Conservation (phyloP, 495 filamentous ascomycete genomes). For the Xylaria flabelliformis region DNA sequence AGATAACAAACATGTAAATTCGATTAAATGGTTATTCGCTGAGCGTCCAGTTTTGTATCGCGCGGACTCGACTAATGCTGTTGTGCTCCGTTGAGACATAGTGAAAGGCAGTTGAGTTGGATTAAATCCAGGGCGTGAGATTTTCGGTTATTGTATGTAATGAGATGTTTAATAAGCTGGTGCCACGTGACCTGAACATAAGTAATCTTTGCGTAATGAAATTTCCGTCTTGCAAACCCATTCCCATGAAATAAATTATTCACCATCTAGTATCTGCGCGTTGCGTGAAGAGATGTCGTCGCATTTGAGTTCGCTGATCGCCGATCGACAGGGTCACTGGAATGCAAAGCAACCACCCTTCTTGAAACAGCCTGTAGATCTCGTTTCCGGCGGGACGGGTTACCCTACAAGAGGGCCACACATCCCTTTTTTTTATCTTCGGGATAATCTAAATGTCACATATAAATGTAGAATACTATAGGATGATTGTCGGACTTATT, state of each 20-base stretch:
- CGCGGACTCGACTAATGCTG: too few relatives aligned
- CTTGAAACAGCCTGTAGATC: background rate
- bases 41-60: too few relatives aligned
- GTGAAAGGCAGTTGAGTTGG: too few relatives aligned
- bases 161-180: background rate
- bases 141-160: background rate
- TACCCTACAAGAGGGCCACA: background rate
- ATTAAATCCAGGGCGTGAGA: background rate
- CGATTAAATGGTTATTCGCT: too few relatives aligned
- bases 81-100: too few relatives aligned
- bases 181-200: background rate
- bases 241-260: background rate
- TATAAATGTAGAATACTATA: background rate
- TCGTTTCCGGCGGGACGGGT: background rate
- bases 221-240: background rate
- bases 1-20: too few relatives aligned
- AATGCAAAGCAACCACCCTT: background rate
- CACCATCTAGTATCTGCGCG: background rate
- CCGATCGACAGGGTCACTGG: conserved; percentile 5
- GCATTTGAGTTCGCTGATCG: conserved; percentile 16
- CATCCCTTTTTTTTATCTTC: background rate
- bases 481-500: background rate
- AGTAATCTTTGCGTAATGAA: background rate
- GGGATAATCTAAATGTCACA: background rate
- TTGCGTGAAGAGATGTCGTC: background rate